Evolutionary conservation across 176 grass and related monocot species (phyloP).

Genomic region (Cocos nucifera): DNA sequence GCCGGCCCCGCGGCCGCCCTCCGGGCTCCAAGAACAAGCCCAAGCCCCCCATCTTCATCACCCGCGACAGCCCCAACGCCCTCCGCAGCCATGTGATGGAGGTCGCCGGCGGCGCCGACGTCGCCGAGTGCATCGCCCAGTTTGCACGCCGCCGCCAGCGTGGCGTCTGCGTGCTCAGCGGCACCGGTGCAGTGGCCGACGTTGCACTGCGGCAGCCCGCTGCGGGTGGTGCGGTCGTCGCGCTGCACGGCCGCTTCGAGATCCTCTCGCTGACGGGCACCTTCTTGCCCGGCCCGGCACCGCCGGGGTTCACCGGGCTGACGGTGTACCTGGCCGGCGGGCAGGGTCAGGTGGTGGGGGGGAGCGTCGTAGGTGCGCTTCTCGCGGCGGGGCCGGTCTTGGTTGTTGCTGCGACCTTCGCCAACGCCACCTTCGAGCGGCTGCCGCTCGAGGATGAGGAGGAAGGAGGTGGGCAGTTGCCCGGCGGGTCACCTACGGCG

Average conservation of each 20-base stretch:
- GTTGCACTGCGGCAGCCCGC: slow-evolving; percentile 39
- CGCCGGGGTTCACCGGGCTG: slow-evolving; percentile 33
- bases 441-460: slow-evolving; percentile 40
- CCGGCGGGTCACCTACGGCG: neutral
- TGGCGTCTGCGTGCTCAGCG: slow-evolving; percentile 49
- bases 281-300: slow-evolving; percentile 38
- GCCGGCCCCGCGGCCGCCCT: slow-evolving; percentile 38
- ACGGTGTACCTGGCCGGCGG: slow-evolving; percentile 39
- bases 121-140: slow-evolving; percentile 38
- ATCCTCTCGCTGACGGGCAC: slow-evolving; percentile 44
- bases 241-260: slow-evolving; percentile 42
- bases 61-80: slow-evolving; percentile 53
- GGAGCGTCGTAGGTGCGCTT: slow-evolving; percentile 40
- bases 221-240: slow-evolving; percentile 16
- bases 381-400: slow-evolving; percentile 37
- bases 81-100: slow-evolving; percentile 55
- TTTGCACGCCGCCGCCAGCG: slow-evolving; percentile 45
- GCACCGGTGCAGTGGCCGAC: slow-evolving; percentile 33
- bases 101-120: slow-evolving; percentile 37
- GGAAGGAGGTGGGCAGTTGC: neutral
- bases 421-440: slow-evolving; percentile 52
- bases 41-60: slow-evolving; percentile 47
- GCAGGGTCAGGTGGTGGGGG: slow-evolving; percentile 40
- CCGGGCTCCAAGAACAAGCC: slow-evolving; percentile 58
- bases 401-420: slow-evolving; percentile 41